phyloP scores from a whole-genome alignment of 345 rosid genomes.

The Hibiscus tridactylites region DNA sequence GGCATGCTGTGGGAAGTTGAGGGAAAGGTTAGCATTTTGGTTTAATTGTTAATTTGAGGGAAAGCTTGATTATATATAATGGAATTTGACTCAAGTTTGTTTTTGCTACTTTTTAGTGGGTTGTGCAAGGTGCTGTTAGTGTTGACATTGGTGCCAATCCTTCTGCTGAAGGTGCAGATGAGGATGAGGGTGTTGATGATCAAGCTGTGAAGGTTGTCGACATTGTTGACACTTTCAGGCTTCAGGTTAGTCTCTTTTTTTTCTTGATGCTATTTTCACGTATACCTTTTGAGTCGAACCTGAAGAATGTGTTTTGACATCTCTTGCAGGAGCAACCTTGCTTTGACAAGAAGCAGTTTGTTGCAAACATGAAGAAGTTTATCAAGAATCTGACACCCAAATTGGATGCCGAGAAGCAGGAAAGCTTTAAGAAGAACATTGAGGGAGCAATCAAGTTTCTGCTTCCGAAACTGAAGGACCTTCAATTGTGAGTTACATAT shows the following conservation, averaged over 20 bases:
- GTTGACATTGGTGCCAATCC: slow-evolving; percentile 96
- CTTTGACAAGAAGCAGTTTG: slow-evolving; percentile 78
- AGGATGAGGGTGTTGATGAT: slow-evolving; percentile 91
- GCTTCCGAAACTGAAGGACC: slow-evolving; percentile 69
- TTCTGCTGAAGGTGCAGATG: slow-evolving; percentile 81
- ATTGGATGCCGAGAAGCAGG: slow-evolving; percentile 45
- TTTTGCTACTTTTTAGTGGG: slow-evolving; percentile 49
- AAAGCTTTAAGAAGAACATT: slow-evolving; percentile 61
- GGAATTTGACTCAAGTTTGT: not conserved
- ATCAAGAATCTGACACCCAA: slow-evolving; percentile 66
- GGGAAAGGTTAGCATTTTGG: slow-evolving; percentile 54
- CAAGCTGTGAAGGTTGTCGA: slow-evolving; percentile 77
- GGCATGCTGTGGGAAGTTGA: slow-evolving; percentile 88
- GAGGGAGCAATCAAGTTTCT: slow-evolving; percentile 91
- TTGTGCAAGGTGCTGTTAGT: slow-evolving; percentile 60
- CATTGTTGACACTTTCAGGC: slow-evolving; percentile 96
- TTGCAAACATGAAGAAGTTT: slow-evolving; percentile 55
- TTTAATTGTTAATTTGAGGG: not conserved
- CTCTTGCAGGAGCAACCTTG: slow-evolving; percentile 81
- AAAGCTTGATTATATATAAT: not conserved
- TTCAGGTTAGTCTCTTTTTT: slow-evolving; percentile 47
- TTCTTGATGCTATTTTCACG: not conserved
- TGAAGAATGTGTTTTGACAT: not conserved
- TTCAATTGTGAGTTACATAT: slow-evolving; percentile 67
- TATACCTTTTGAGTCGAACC: not conserved